These are phyloP conservation scores for Chenopodium album DNA, from an alignment of 148 eudicot genomes.

Conservation along the genomic window DNA sequence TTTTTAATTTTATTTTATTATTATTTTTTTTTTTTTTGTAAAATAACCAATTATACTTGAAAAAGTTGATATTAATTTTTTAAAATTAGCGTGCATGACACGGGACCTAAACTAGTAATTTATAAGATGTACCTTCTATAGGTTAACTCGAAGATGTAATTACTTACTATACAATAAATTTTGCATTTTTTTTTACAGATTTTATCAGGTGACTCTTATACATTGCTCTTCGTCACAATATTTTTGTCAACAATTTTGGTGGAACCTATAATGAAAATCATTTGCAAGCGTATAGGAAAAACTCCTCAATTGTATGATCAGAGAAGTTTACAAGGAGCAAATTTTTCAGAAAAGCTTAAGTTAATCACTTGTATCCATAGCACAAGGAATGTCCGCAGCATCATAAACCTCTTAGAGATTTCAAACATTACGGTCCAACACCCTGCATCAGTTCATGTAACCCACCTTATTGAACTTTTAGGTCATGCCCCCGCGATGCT, in stretches of 20 bases:
- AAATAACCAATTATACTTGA: too few species aligned
- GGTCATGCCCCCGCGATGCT: slow-evolving; percentile 45
- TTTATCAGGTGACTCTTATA: slow-evolving; percentile 31
- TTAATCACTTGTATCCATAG: slow-evolving; percentile 44
- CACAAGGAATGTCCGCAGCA: slow-evolving; percentile 27
- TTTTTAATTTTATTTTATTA: too few species aligned
- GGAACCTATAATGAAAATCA: slow-evolving; percentile 35
- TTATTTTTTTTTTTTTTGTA: too few species aligned
- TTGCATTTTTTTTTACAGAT: slow-evolving; percentile 22
- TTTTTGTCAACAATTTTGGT: slow-evolving; percentile 44
- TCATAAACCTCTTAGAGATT: slow-evolving; percentile 40
- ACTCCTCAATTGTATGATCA: slow-evolving; percentile 31
- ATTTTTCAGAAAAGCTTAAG: slow-evolving; percentile 38
- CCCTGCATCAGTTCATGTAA: slow-evolving; percentile 25
- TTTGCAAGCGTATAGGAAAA: slow-evolving; percentile 16
- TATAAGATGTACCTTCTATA: too few species aligned
- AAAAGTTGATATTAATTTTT: too few species aligned
- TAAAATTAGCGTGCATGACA: too few species aligned
- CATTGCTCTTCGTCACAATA: slow-evolving; percentile 31
- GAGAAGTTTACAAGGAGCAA: slow-evolving; percentile 40
- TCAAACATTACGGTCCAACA: slow-evolving; percentile 23
- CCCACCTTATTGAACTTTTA: slow-evolving; percentile 40
- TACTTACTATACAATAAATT: neutral
- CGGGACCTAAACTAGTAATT: neutral
- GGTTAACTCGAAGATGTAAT: too few species aligned